Evolutionary conservation across 345 rosid species (phyloP).

Genomic region (Linum lewisii): DNA sequence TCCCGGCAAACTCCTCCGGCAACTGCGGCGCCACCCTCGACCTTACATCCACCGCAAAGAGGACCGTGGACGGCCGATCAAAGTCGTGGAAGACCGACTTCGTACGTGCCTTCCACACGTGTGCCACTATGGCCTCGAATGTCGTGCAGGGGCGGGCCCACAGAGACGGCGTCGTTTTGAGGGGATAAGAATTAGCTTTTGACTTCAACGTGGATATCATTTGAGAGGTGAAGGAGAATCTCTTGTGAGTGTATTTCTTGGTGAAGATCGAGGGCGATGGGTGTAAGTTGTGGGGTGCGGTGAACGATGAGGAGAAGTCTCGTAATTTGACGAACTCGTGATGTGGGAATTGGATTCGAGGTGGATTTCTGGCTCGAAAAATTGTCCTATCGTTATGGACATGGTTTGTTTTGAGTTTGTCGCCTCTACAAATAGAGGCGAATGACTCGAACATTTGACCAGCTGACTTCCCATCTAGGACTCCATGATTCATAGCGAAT

Average conservation of each 20-base stretch:
- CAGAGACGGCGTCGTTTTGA: no score
- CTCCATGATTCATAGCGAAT: conserved; percentile 18
- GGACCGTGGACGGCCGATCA: conserved; percentile 13
- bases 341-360: conserved; percentile 9
- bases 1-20: conserved; percentile 16
- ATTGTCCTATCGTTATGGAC: conserved; percentile 14
- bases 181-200: conserved; percentile 10
- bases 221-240: conserved; percentile 13
- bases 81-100: conserved; percentile 1
- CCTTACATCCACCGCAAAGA: conserved; percentile 21
- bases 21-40: conserved; percentile 8
- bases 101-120: conserved; percentile 17
- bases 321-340: conserved; percentile 11
- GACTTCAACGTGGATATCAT: conserved; percentile 10
- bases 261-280: conserved; percentile 15
- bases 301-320: conserved; percentile 13
- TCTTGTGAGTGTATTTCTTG: conserved; percentile 9
- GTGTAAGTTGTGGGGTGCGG: conserved; percentile 12
- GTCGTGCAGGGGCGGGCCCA: conserved; percentile 1
- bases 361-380: conserved; percentile 20
- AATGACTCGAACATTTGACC: conserved; percentile 19
- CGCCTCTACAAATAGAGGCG: conserved; percentile 23
- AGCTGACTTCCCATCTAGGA: conserved; percentile 22
- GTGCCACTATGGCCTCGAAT: conserved; percentile 15
- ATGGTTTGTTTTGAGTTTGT: conserved; percentile 5